Evolutionary conservation across 2,329 filamentous ascomycete species (phyloP).

Genomic region (Calonectria henricotiae): DNA sequence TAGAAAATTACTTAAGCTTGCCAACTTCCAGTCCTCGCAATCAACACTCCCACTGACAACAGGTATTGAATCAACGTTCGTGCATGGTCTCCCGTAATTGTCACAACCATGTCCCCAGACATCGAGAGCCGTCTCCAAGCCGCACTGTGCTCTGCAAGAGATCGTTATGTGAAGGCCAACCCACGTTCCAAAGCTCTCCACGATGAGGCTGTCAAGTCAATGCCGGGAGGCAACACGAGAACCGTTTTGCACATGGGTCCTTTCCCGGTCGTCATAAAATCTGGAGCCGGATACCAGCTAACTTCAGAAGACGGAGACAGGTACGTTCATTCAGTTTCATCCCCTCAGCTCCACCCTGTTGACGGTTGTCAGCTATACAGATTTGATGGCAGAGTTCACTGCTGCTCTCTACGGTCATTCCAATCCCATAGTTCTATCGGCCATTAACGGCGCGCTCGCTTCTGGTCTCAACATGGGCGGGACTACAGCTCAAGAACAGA

Average conservation of each 20-base stretch:
- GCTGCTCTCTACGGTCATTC: conserved; percentile 79
- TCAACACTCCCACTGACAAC: background rate
- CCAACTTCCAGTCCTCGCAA: background rate
- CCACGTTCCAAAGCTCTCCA: conserved; percentile 60
- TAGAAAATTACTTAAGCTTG: conserved; percentile 3
- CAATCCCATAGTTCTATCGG: conserved; percentile 67
- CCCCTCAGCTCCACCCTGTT: background rate
- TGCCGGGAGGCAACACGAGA: conserved; percentile 67
- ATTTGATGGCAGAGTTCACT: conserved; percentile 76
- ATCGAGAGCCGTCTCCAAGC: conserved; percentile 43
- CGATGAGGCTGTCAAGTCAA: conserved; percentile 55
- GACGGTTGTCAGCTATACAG: conserved; percentile 64
- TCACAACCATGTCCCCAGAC: conserved; percentile 44
- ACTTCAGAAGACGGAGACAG: conserved; percentile 62
- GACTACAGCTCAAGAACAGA: conserved; percentile 67
- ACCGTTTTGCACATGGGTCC: conserved; percentile 63
- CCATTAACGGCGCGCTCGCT: conserved; percentile 64
- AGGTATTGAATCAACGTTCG: background rate
- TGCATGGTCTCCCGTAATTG: background rate
- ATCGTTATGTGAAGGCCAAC: conserved; percentile 59
- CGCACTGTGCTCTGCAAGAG: conserved; percentile 56
- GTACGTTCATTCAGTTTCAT: conserved; percentile 43
- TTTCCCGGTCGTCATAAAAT: conserved; percentile 63
- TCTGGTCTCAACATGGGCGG: conserved; percentile 72
- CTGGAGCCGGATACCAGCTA: conserved; percentile 57